Base-by-base conservation (phyloP, 257 asterid genomes). In the Lavandula angustifolia region DNA sequence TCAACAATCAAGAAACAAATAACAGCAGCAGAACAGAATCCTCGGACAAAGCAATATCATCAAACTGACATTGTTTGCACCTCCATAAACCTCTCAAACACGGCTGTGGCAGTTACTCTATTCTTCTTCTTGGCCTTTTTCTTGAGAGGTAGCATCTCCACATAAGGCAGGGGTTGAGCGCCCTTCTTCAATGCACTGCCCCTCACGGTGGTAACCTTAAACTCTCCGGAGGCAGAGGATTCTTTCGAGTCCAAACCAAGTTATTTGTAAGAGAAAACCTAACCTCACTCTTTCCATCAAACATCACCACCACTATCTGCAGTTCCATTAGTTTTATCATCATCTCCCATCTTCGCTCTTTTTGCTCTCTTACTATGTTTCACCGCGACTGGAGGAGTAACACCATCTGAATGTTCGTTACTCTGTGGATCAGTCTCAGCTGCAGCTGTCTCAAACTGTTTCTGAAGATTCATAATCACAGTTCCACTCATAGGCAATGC, bases 131-230 rank as follows among this genome's bases (percentile, higher is more conserved):
- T 84, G 49, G 37, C 47, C 81, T 78, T 94, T 52, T 79, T 86
- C 77, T 51, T 70, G 54, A 71, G 62, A 33, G 79, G 71, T 33
- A 76, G 78, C 77, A 83, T 75, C 73, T 84, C 97, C 64, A 83
- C 76, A 54, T 90, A 42, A 47, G 99, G 99, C 37, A 96, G 95
- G 0, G 99, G 87, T 38, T 83, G 92, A 7, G 87, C 89, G 4
- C 99, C 99, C 78, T 94, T 90, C 87, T 90, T 94, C 68, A 94
- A 79, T 0, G 99, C 99, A 69, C 97, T 94, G 46, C 96, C 98
- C 61, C 99, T 16, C 95, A 81, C 29, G 99, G 99, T 1, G 99
- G 99, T 71, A 94, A 50, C 53, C 99, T 80, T 79, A 90, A 71
- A 63, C 85, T 83, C 34, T 94, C 95, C 1, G 99, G 96, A 59